Base-by-base conservation (phyloP, 306 rosid genomes). In the Prosopis cineraria region DNA sequence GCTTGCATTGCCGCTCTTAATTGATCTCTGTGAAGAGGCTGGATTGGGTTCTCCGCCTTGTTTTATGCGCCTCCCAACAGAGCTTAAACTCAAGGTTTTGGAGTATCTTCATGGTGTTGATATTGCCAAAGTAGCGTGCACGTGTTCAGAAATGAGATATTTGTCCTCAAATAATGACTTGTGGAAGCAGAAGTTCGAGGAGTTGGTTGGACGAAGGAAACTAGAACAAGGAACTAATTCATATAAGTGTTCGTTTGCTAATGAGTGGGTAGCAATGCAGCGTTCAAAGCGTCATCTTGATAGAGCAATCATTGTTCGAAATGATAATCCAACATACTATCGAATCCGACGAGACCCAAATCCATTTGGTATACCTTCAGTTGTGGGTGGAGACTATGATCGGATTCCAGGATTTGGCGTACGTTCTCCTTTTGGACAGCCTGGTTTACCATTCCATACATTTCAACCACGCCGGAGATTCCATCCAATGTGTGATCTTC, bases 1-100 rank as follows among this genome's bases (percentile, higher is more conserved):
- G 80, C 85, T 94, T 78, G 93, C 82, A 44, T 80, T 87, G 75
- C 98, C 98, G 10, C 85, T 94, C 22, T 67, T 90, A 62, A 94
- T 90, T 72, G 95, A 94, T 78, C 85, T 94, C 14, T 92, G 97
- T 70, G 90, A 83, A 31, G 83, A 81, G 81, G 83, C 91, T 29
- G 89, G 93, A 22, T 73, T 94, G 58, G 82, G 62, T 1, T 72
- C 87, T 33, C 98, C 98, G 0, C 85, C 97, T 0, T 85, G 95
- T 74, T 84, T 94, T 19, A 84, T 87, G 91, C 80, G 90, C 7
- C 92, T 94, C 13, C 97, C 97, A 0, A 75, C 81, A 27, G 98
- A 92, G 10, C 85, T 94, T 40, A 90, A 92, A 78, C 64, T 81
- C 59, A 75, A 87, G 88, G 84, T 94, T 64, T 85, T 94, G 52